Evolutionary conservation across 805 yeast genomes (phyloP).

Genomic region (Hanseniaspora singularis): DNA sequence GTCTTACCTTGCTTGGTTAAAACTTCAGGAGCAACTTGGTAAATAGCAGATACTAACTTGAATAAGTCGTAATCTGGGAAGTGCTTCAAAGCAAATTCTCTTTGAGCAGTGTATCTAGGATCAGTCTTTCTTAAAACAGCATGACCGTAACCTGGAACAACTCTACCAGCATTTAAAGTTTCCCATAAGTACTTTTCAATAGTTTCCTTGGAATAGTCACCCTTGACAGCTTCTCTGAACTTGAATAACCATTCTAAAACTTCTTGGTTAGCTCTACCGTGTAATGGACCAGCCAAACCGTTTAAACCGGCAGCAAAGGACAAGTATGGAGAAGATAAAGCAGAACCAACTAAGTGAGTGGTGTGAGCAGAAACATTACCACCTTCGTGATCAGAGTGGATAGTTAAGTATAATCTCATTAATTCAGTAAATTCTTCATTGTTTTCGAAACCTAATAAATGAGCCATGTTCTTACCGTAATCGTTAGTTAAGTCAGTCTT

Average conservation of each 20-base stretch:
- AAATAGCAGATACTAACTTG: constrained; percentile 64
- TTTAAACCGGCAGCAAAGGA: constrained; percentile 72
- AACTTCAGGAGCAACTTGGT: constrained; percentile 73
- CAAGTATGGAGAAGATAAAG: constrained; percentile 65
- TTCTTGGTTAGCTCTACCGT: constrained; percentile 82
- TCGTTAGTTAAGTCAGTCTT: constrained; percentile 41
- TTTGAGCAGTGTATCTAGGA: constrained; percentile 77
- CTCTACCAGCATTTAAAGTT: constrained; percentile 69
- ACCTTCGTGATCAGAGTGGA: constrained; percentile 84
- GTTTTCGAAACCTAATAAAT: constrained; percentile 43
- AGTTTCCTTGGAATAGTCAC: constrained; percentile 54
- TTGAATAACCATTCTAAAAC: constrained; percentile 69
- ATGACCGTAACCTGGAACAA: constrained; percentile 82
- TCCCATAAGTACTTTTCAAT: constrained; percentile 71
- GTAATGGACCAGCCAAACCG: constrained; percentile 81
- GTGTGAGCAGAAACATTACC: constrained; percentile 83
- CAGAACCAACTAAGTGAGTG: constrained; percentile 76
- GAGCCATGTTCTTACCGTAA: constrained; percentile 55
- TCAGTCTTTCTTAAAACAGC: constrained; percentile 81
- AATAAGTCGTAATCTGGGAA: constrained; percentile 70
- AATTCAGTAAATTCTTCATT: constrained; percentile 64
- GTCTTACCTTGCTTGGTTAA: constrained; percentile 78
- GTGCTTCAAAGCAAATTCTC: constrained; percentile 65
- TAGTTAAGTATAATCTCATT: constrained; percentile 68
- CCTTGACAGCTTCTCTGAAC: constrained; percentile 47